These are phyloP conservation scores for Diospyros lotus DNA, from an alignment of 148 eudicot species.

Conservation along the genomic window DNA sequence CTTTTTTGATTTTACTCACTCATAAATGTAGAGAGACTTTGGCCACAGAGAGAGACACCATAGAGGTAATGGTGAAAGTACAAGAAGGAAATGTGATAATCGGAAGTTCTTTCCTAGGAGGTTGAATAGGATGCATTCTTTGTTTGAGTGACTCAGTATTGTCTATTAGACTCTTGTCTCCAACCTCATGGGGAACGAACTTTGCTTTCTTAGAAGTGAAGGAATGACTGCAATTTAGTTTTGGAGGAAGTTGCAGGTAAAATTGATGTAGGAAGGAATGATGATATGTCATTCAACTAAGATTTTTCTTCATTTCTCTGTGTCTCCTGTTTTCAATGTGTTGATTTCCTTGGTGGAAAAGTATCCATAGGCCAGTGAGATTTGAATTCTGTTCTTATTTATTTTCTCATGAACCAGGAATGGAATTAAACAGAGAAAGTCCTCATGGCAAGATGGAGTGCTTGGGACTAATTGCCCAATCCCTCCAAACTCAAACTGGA, in stretches of 20 bases:
- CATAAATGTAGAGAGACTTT: too few species aligned
- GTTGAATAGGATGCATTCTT: neutral
- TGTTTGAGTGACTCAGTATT: neutral
- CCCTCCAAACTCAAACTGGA: slow-evolving; percentile 65
- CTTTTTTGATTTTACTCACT: too few species aligned
- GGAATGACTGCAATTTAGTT: neutral
- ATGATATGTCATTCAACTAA: neutral
- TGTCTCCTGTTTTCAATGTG: neutral
- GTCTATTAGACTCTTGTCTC: neutral
- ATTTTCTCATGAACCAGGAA: slow-evolving; percentile 39
- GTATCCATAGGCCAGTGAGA: neutral
- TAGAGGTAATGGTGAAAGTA: neutral
- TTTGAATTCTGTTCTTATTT: neutral
- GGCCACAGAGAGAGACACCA: neutral
- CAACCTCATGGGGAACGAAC: neutral
- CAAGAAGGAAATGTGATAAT: neutral
- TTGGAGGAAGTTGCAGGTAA: neutral
- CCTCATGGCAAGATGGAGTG: slow-evolving; percentile 88
- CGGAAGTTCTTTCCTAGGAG: neutral
- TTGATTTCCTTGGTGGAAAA: neutral
- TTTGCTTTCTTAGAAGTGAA: neutral
- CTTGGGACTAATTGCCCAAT: slow-evolving; percentile 91
- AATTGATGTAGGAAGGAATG: too few species aligned
- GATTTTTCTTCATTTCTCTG: neutral
- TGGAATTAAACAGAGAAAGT: slow-evolving; percentile 72